phyloP scores from a whole-genome alignment of 1,284 basidiomycete genomes.

The Vanrija sp. region DNA sequence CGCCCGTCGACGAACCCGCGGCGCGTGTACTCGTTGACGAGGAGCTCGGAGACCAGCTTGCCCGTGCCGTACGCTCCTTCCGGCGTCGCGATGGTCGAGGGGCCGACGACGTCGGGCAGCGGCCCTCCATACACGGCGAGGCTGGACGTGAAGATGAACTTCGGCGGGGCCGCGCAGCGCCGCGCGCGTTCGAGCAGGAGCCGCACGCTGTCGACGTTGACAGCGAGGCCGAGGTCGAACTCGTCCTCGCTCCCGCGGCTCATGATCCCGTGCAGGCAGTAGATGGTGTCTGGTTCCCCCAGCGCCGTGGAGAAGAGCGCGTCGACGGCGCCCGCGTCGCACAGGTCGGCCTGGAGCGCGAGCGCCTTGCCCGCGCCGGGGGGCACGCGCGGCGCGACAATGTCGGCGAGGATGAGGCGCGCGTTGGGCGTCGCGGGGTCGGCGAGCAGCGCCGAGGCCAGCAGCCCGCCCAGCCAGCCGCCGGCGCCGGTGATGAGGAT shows the following conservation, averaged over 20 bases:
- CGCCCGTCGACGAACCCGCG: constrained; percentile 61
- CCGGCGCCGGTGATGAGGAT: constrained; percentile 43
- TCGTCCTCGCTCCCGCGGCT: constrained; percentile 60
- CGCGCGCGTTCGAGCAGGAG: constrained; percentile 55
- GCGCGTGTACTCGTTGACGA: constrained; percentile 62
- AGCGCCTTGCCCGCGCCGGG: constrained; percentile 45
- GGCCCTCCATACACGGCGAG: constrained; percentile 64
- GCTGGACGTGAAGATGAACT: constrained; percentile 62
- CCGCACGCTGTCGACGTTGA: constrained; percentile 61
- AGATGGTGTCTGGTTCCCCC: constrained; percentile 46
- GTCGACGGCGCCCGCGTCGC: constrained; percentile 51
- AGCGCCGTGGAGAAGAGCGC: constrained; percentile 46
- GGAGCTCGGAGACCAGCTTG: constrained; percentile 59
- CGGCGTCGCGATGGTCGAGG: constrained; percentile 57
- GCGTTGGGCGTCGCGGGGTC: constrained; percentile 42
- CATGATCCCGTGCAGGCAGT: constrained; percentile 64
- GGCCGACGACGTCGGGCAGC: constrained; percentile 55
- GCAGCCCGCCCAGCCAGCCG: constrained; percentile 45
- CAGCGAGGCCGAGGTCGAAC: constrained; percentile 60
- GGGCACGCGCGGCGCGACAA: constrained; percentile 54
- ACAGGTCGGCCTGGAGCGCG: constrained; percentile 55
- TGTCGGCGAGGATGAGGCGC: constrained; percentile 46
- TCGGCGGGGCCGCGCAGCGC: constrained; percentile 43
- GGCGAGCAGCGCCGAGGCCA: constrained; percentile 35
- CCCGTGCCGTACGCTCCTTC: constrained; percentile 60